Base-by-base conservation (phyloP, 805 yeast genomes). In the Metschnikowia anglica region DNA sequence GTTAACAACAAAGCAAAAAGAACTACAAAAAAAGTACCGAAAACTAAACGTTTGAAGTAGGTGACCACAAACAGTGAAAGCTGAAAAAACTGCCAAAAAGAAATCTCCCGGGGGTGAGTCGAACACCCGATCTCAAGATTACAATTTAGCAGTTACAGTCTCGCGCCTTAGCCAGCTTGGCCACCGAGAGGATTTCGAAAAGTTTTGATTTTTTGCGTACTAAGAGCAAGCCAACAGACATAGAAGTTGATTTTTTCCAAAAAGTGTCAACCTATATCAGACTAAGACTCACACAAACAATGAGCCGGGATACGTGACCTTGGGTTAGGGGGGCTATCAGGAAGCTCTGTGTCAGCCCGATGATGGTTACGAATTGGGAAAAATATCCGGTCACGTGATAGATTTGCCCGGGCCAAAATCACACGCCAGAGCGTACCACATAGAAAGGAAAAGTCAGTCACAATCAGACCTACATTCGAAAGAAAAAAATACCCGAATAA, bases 161-260 rank as follows among this genome's bases (percentile, higher is more conserved):
- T 70, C 72, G 72, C 73, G 74, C 73, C 71, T 69, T 68, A 68
- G 72, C 73, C 74, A 66, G 67, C 74, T 69, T 66, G 71, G 73
- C 73, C 71, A 70, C 72, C 73, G 61, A 58, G 73, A 67, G 73
- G 47, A 37, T 37, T 39, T 23, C 21, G n/a, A 28, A 35, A 25
- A 5, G 1, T 8, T 16, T 20, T 5, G 4, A n/a, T n/a, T 26
- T 26, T 12, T 8, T 17, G 31, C 25, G 10, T 10, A 23, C 7
- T 23, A 23, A 23, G 25, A 8, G 25, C 25, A 23, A 23, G 25
- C 25, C n/a, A n/a, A n/a, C n/a, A n/a, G n/a, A n/a, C n/a, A n/a
- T n/a, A n/a, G n/a, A n/a, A n/a, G n/a, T n/a, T n/a, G n/a, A n/a
- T n/a, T n/a, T 23, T 23, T 10, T 8, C 25, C 25, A 23, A 10